Base-by-base conservation (phyloP, 1,139 yeast genomes). In the Suzukiozyma palmioleophila region DNA sequence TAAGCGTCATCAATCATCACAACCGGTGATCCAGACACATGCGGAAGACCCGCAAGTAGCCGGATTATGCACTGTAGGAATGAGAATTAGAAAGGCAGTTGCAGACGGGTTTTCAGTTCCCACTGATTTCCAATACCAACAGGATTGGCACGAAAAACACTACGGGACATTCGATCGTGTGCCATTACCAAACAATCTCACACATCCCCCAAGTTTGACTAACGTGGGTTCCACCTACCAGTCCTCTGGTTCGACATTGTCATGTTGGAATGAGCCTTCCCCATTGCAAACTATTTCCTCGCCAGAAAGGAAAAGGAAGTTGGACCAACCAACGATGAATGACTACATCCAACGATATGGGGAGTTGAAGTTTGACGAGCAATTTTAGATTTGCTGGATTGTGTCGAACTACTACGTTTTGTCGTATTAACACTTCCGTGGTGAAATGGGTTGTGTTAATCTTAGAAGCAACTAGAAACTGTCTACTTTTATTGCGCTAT, bases 1-100 rank as follows among this genome's bases (percentile, higher is more conserved):
- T 13, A 28, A 28, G 9, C 31, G 31, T 28, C 31, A 28, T 28
- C 31, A 28, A 28, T 3, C 9, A 4, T n/a, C 16, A n/a, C 31
- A 28, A 13, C 7, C 31, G 31, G 9, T 14, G 32, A 30, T 7
- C 42, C 43, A 24, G 32, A 26, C 29, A 22, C 36, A 21, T 16
- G 31, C 11, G 26, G 12, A 13, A 13, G 34, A 40, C 21, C 42
- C 43, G 8, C 48, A 47, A 27, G 37, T 41, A 11, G 50, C 49
- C 12, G 51, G 58, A 3, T 64, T 83, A 22, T 71, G 81, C 32
- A 71, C 81, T 0, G 53, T 82, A 5, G 89, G 88, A 0, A 82
- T 81, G 87, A 69, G 87, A 46, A 77, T 83, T 47, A 73, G 92
- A 53, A 80, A 81, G 51, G 72, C 84, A 2, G 79, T 83, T 2